Base-by-base conservation (phyloP, 805 yeast genomes). In the Kazachstania bromeliacearum region DNA sequence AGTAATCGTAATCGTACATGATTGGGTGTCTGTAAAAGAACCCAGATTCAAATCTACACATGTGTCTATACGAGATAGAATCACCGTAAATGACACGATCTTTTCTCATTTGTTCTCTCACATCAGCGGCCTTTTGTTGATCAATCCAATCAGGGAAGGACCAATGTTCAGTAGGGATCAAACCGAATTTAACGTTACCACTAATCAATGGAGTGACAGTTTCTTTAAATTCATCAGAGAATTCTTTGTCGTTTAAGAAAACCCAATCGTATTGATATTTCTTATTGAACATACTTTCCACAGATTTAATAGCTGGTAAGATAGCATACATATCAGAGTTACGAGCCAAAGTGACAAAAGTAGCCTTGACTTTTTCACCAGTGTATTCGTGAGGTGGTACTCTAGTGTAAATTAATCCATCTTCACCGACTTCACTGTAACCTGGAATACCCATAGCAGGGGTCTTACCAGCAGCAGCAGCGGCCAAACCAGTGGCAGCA, bases 11-110 rank as follows among this genome's bases (percentile, higher is more conserved):
- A n/a, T 83, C 79, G 37, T 66, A 67, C 69, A 87, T 57, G 40
- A 81, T 54, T 29, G 79, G 79, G 55, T 84, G 92, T 61, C 79
- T 73, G 68, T 73, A 85, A 63, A 87, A 87, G 63, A 85, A 82
- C 1, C 96, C 96, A 12, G 92, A 79, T 60, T 85, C 94, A 54
- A 70, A 87, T 54, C 96, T 72, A 59, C 96, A 85, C 96, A 85
- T 85, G 60, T 85, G 94, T 64, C 95, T 76, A 52, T 79, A 79
- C 2, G 85, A 74, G 42, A 64, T 68, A 13, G 79, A 71, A 43
- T 70, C 77, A 43, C 85, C 87, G 44, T 79, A 79, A 39, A 79
- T 75, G 44, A 79, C 66, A 28, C 63, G 57, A 20, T 62, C 63
- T 31, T 63, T 63, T 43, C 57, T 61, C 81, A 77, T 73, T 35